phyloP scores from a whole-genome alignment of 805 yeast species.

The Hanseniaspora thailandica region DNA sequence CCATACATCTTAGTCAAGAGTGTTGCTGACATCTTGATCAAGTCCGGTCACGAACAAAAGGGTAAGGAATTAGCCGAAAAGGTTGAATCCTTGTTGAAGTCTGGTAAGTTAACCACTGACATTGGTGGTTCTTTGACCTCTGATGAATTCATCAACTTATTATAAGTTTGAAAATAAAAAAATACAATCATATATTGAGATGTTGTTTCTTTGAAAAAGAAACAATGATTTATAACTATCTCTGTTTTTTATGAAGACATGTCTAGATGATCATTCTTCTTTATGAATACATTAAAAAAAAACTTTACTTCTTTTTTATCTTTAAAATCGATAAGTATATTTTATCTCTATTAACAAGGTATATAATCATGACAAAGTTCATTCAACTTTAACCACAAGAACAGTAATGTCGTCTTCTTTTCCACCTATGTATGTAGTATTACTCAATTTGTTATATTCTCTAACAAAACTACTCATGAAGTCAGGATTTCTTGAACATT shows the following conservation, averaged over 20 bases:
- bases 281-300: background rate
- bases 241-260: background rate
- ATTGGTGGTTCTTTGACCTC: slow-evolving; percentile 14
- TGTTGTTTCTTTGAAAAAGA: background rate
- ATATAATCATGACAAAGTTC: no score
- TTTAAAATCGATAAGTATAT: background rate
- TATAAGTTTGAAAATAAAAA: background rate
- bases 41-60: slow-evolving; percentile 12
- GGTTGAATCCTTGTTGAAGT: slow-evolving; percentile 3
- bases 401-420: slow-evolving; percentile 91
- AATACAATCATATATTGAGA: background rate
- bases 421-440: slow-evolving; percentile 72
- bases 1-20: slow-evolving; percentile 14
- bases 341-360: background rate
- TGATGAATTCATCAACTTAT: slow-evolving; percentile 14
- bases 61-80: slow-evolving; percentile 13
- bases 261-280: background rate
- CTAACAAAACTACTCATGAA: slow-evolving; percentile 81
- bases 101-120: slow-evolving; percentile 13
- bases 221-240: no score
- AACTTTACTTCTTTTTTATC: background rate
- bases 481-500: slow-evolving; percentile 56
- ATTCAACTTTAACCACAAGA: slow-evolving; percentile 56
- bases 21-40: slow-evolving; percentile 12
- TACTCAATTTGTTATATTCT: slow-evolving; percentile 53